Evolutionary conservation across 345 rosid species (phyloP).

Genomic region (Syzygium oleosum): DNA sequence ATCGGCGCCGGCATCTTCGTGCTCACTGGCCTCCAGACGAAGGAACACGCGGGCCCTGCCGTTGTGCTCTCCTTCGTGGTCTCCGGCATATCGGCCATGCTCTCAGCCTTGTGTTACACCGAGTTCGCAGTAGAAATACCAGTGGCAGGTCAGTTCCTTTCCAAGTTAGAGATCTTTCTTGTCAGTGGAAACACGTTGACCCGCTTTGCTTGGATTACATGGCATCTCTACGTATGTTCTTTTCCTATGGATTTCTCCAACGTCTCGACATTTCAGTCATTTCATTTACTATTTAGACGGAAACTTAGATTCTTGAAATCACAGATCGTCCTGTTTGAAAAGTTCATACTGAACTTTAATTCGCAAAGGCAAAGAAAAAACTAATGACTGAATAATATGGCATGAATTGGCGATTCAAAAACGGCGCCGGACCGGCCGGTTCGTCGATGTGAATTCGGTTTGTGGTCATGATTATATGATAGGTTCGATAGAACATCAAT

Average conservation of each 20-base stretch:
- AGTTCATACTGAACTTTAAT: too few species aligned
- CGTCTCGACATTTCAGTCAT: too few species aligned
- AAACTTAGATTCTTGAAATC: too few species aligned
- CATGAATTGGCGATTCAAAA: background rate
- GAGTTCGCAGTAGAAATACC: slow-evolving; percentile 98
- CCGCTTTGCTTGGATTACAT: background rate
- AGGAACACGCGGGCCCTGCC: slow-evolving; percentile 57
- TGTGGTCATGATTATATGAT: background rate
- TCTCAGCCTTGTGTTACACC: slow-evolving; percentile 91
- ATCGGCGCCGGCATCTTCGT: slow-evolving; percentile 90
- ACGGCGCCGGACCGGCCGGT: fast-evolving
- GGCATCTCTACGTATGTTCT: too few species aligned
- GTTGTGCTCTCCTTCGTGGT: slow-evolving; percentile 71
- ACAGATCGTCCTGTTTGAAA: too few species aligned
- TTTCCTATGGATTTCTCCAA: too few species aligned
- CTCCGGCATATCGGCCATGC: slow-evolving; percentile 84
- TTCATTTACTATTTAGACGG: too few species aligned
- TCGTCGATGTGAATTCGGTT: background rate
- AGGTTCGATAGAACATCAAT: background rate
- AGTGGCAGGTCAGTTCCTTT: slow-evolving; percentile 37
- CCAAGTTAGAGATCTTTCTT: background rate
- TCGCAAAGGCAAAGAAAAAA: too few species aligned
- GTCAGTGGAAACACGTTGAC: background rate
- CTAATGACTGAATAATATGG: background rate
- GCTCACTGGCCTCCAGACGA: slow-evolving; percentile 71